Base-by-base conservation (phyloP, 2,329 filamentous ascomycete species). In the Mycosphaerella sp. region DNA sequence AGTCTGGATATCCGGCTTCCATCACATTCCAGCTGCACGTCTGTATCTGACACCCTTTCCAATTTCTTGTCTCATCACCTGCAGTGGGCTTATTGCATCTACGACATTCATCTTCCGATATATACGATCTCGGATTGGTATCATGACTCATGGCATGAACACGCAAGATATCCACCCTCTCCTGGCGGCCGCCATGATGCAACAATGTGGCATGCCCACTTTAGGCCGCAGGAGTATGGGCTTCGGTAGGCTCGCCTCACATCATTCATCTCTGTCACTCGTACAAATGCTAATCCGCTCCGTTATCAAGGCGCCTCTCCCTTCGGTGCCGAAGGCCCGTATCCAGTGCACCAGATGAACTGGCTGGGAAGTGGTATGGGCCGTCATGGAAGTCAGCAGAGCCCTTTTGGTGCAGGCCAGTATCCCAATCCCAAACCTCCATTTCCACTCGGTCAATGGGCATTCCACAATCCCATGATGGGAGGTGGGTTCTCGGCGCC, bases 281-380 rank as follows among this genome's bases (percentile, higher is more conserved):
- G 26, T 29, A 29, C 26, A 29, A 29, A 29, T 29, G 26, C 26
- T 29, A 29, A 17, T 26, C 10, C 38, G 40, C 42, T 41, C 42
- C 9, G 8, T 41, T 17, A 46, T 17, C 10, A 32, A 61, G 59
- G 59, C 12, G 46, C 54, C 9, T 57, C 56, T 10, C 55, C 52
- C 9, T 52, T 54, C 21, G 52, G 48, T 21, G 50, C 59, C 11
- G 49, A 38, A 14, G 59, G 53, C 5, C 51, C 57, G 14, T 17
- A 42, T 9, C 58, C 56, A n/a, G 50, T 56, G 12, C 60, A 62
- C 40, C 50, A 58, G 36, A 60, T 62, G 53, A 62, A 62, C 45
- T 54, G 56, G 44, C 48, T 62, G 7, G 31, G 38, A 14, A 44
- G 40, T 14, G 48, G 48, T 21, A 57, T 59, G 54, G 57, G 45